phyloP scores from a whole-genome alignment of 768 basidiomycete species.

The Grammothele lineata region DNA sequence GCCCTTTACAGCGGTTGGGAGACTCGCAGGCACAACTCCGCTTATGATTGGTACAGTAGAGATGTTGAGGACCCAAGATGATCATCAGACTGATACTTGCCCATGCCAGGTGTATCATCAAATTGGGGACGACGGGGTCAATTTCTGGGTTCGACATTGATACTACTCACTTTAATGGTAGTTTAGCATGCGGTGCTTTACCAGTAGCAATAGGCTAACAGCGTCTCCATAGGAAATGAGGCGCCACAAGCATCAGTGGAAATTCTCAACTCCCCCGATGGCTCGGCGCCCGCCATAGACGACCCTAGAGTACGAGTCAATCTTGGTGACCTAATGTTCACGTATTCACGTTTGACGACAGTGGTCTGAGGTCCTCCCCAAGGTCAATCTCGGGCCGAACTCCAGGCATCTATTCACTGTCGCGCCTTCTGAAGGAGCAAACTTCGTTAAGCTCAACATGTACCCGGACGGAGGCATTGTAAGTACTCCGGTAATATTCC shows the following conservation, averaged over 20 bases:
- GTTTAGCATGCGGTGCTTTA: too few species aligned
- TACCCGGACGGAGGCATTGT: constrained; percentile 98
- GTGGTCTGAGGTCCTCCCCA: constrained; percentile 84
- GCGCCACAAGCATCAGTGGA: constrained; percentile 80
- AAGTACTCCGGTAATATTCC: constrained; percentile 26
- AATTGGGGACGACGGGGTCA: constrained; percentile 72
- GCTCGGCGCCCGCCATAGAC: constrained; percentile 35
- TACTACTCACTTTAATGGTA: constrained; percentile 91
- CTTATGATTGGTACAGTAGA: constrained; percentile 81
- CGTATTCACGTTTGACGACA: constrained; percentile 23
- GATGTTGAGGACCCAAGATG: too few species aligned
- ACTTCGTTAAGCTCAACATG: constrained; percentile 89
- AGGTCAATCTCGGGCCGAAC: constrained; percentile 71
- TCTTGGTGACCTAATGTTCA: background rate
- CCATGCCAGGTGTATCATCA: constrained; percentile 75
- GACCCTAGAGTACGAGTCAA: constrained; percentile 49
- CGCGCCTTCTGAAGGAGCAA: constrained; percentile 45
- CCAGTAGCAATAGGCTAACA: too few species aligned
- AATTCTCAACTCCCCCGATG: constrained; percentile 41
- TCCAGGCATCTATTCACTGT: constrained; percentile 88
- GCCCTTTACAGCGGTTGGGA: constrained; percentile 97
- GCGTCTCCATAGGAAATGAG: constrained; percentile 62
- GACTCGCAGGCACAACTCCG: constrained; percentile 80
- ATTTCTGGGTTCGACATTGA: constrained; percentile 89
- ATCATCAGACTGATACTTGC: too few species aligned